Conservation (phyloP, 2,329 filamentous ascomycete genomes). For the Diaporthe australafricana region DNA sequence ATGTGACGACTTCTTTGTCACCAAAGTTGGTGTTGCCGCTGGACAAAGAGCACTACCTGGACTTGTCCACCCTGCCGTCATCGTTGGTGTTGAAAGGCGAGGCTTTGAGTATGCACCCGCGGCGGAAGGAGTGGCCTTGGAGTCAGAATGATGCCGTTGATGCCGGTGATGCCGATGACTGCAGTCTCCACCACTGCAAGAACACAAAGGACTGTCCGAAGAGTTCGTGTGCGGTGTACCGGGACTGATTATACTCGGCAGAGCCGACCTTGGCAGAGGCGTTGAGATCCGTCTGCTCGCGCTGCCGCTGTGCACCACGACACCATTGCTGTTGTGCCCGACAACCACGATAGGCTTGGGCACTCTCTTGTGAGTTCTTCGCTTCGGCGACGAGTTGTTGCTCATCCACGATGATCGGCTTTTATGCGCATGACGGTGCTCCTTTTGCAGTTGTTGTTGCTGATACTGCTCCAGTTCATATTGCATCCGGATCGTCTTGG, state of each 20-base stretch:
- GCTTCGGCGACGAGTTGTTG: constrained; percentile 39
- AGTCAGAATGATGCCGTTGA: constrained; percentile 35
- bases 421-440: constrained; percentile 29
- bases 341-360: constrained; percentile 52
- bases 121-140: constrained; percentile 30
- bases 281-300: constrained; percentile 45
- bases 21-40: constrained; percentile 9
- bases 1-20: constrained; percentile 35
- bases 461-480: constrained; percentile 39
- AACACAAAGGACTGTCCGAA: constrained; percentile 59
- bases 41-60: constrained; percentile 28
- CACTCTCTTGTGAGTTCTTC: constrained; percentile 45
- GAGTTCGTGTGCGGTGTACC: constrained; percentile 51
- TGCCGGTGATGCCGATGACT: constrained; percentile 41
- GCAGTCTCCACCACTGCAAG: constrained; percentile 48
- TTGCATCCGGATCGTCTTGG: constrained; percentile 36
- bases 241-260: constrained; percentile 30
- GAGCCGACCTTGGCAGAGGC: constrained; percentile 48
- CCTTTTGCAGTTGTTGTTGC: constrained; percentile 33
- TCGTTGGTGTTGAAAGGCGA: constrained; percentile 37
- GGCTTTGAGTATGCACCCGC: constrained; percentile 29
- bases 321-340: constrained; percentile 42
- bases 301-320: constrained; percentile 44
- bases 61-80: constrained; percentile 26
- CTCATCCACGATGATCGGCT: constrained; percentile 41